These are phyloP conservation scores for Clarkia xantiana DNA, from an alignment of 345 rosid genomes.

Conservation along the genomic window DNA sequence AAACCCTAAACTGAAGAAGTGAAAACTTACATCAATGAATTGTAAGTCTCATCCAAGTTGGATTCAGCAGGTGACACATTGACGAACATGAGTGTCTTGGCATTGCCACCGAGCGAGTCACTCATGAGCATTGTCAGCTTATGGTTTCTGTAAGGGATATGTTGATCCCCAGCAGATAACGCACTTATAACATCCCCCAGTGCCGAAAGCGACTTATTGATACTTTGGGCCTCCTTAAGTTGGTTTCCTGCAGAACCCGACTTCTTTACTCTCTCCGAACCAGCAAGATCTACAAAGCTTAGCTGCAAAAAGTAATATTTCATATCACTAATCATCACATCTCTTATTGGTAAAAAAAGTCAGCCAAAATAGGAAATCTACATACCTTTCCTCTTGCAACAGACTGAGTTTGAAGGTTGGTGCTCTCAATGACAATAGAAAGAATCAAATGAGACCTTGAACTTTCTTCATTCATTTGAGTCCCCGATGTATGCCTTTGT, in stretches of 20 bases:
- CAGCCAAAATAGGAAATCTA: not conserved
- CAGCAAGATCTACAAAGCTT: conserved; percentile 97
- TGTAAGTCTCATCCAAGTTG: conserved; percentile 82
- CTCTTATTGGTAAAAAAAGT: not conserved
- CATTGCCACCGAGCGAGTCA: conserved; percentile 97
- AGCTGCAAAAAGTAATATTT: conserved; percentile 28
- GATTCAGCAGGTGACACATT: conserved; percentile 84
- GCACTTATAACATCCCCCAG: conserved; percentile 92
- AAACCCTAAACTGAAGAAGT: not conserved
- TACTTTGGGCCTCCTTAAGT: conserved; percentile 96
- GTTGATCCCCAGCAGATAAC: conserved; percentile 71
- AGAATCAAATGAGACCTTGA: conserved; percentile 90
- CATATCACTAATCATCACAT: too few species aligned
- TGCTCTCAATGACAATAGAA: conserved; percentile 80
- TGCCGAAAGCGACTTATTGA: conserved; percentile 91
- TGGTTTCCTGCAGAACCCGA: conserved; percentile 82
- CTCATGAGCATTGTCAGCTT: conserved; percentile 94
- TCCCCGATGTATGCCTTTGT: conserved; percentile 68
- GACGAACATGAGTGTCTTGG: conserved; percentile 92
- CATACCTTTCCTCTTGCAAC: conserved; percentile 88
- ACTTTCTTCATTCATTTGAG: conserved; percentile 95
- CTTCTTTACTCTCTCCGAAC: conserved; percentile 88
- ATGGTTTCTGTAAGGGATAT: conserved; percentile 90
- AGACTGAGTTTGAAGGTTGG: conserved; percentile 83
- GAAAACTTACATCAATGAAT: conserved; percentile 54